Conservation (phyloP, 2,329 filamentous ascomycete species). For the Penicillium sp. region DNA sequence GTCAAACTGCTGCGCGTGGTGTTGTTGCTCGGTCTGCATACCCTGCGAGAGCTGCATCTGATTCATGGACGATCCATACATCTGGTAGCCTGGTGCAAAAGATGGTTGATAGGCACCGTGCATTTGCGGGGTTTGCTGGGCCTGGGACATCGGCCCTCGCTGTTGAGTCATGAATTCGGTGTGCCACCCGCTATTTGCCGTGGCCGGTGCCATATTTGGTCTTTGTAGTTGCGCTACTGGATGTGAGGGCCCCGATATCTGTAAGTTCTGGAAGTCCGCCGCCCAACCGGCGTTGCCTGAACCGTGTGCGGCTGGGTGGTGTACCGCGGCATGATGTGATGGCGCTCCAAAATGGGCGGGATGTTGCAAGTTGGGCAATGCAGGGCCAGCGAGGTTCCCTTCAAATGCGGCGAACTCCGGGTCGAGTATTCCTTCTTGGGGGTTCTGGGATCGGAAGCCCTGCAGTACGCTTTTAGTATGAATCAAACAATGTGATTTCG, state of each 20-base stretch:
- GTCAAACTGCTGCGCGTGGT: slow-evolving; percentile 37
- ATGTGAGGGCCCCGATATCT: slow-evolving; percentile 40
- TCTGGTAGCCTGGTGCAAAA: slow-evolving; percentile 27
- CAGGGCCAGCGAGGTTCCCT: slow-evolving; percentile 32
- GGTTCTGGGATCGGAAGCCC: slow-evolving; percentile 61
- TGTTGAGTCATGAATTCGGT: slow-evolving; percentile 56
- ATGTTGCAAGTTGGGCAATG: slow-evolving; percentile 40
- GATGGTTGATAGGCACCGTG: slow-evolving; percentile 29
- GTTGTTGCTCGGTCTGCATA: slow-evolving; percentile 20
- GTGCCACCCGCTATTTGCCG: slow-evolving; percentile 53
- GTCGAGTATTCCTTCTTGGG: slow-evolving; percentile 57
- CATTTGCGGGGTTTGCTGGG: slow-evolving; percentile 15
- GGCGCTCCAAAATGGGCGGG: slow-evolving; percentile 30
- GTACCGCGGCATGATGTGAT: slow-evolving; percentile 24
- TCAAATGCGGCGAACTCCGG: slow-evolving; percentile 70
- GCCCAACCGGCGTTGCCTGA: slow-evolving; percentile 39
- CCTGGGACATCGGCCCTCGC: slow-evolving; percentile 22
- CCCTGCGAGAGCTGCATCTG: slow-evolving; percentile 27
- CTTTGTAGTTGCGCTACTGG: slow-evolving; percentile 51
- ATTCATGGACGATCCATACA: slow-evolving; percentile 24
- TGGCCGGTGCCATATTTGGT: slow-evolving; percentile 37
- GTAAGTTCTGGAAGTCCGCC: slow-evolving; percentile 47
- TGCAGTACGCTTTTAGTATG: slow-evolving; percentile 34
- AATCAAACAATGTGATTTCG: not conserved
- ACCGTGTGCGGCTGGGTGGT: slow-evolving; percentile 10